These are phyloP conservation scores for Allium cepa DNA, from an alignment of 106 monocot species.

Conservation along the genomic window DNA sequence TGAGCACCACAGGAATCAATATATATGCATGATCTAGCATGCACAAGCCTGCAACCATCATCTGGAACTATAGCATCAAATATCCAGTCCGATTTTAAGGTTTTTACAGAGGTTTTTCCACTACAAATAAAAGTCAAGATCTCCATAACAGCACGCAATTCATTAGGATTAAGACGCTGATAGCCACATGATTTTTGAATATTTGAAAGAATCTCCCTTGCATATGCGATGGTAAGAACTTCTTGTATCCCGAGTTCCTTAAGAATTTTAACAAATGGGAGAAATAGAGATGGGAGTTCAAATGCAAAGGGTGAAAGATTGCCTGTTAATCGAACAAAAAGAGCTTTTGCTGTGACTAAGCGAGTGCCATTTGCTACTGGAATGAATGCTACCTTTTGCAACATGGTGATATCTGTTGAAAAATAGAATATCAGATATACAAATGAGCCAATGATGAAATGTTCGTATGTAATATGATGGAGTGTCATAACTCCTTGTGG, in stretches of 20 bases:
- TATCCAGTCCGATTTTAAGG: slow-evolving; percentile 22
- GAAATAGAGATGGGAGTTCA: slow-evolving; percentile 75
- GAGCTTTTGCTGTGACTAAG: slow-evolving; percentile 59
- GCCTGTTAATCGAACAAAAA: slow-evolving; percentile 73
- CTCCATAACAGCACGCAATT: slow-evolving; percentile 91
- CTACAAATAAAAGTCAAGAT: slow-evolving; percentile 82
- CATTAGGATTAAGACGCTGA: slow-evolving; percentile 94
- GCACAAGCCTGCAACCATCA: slow-evolving; percentile 95
- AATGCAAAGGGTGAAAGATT: slow-evolving; percentile 98
- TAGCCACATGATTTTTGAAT: slow-evolving; percentile 87
- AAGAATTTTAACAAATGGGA: slow-evolving; percentile 82
- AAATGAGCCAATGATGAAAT: background rate
- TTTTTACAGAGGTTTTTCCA: slow-evolving; percentile 19
- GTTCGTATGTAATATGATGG: background rate
- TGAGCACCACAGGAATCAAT: slow-evolving; percentile 72
- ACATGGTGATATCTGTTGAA: slow-evolving; percentile 58
- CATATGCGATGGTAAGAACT: slow-evolving; percentile 56
- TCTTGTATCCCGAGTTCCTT: slow-evolving; percentile 87
- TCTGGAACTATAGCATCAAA: slow-evolving; percentile 78
- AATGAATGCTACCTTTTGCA: slow-evolving; percentile 74
- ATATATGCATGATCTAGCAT: slow-evolving; percentile 80
- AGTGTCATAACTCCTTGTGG: too few relatives aligned
- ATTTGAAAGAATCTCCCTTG: slow-evolving; percentile 58
- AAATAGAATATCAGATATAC: slow-evolving; percentile 10
- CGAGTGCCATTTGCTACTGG: slow-evolving; percentile 99